Percentiles rank a stretch among this genome's conserved stretches.
Conservation (phyloP, 352 stramenopile species). For the Phytophthora europaea region DNA sequence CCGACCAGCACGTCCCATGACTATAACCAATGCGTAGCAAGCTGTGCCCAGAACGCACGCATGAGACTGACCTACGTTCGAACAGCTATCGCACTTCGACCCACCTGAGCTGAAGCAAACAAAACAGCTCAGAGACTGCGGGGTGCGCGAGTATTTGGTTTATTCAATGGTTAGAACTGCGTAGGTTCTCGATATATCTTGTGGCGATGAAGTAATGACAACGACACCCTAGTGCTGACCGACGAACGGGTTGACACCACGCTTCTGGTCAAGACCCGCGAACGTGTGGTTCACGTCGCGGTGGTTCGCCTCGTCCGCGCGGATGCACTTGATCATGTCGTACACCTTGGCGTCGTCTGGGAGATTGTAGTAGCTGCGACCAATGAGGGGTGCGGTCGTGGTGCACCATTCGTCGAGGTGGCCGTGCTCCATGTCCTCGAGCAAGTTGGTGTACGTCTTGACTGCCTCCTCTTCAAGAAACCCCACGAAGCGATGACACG, state of each 20-base stretch:
- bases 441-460: conserved; percentile 91
- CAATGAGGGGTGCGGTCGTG: conserved; percentile 67
- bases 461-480: conserved; percentile 94
- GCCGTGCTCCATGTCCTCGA: conserved; percentile 87
- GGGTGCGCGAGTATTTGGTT: no score
- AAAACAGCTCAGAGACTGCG: no score
- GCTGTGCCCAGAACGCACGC: no score
- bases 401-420: conserved; percentile 82
- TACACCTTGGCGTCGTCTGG: conserved; percentile 77
- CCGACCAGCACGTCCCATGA: neutral
- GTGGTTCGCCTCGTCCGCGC: conserved; percentile 88
- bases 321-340: conserved; percentile 88
- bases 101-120: no score
- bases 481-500: conserved; percentile 91
- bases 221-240: conserved; percentile 11
- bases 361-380: conserved; percentile 89
- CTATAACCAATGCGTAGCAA: no score
- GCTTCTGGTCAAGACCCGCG: conserved; percentile 47
- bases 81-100: no score
- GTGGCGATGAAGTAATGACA: neutral
- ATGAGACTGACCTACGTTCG: no score
- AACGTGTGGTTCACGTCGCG: conserved; percentile 88
- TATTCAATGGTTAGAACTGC: no score
- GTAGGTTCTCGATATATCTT: no score
- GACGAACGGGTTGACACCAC: conserved; percentile 45